Evolutionary conservation across 805 yeast genomes (phyloP).

Genomic region (Candida easanensis): DNA sequence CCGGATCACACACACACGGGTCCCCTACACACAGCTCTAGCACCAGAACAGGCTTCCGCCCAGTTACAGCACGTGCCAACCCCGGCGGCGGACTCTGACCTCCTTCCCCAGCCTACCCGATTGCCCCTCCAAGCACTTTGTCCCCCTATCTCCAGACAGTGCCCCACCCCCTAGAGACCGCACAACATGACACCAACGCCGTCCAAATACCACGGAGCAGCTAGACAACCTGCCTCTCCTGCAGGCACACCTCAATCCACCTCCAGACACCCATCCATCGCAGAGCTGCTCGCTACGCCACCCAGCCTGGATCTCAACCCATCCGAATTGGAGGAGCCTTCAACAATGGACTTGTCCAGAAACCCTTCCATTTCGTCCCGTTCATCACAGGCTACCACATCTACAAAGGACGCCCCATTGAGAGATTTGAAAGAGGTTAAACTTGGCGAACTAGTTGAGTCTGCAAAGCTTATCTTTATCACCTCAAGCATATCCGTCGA

Average conservation of each 20-base stretch:
- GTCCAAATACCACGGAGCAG: slow-evolving; percentile 34
- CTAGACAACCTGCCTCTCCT: slow-evolving; percentile 30
- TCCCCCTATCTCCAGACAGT: slow-evolving; percentile 6
- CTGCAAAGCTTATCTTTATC: slow-evolving; percentile 71
- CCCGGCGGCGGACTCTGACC: background rate
- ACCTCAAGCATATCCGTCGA: slow-evolving; percentile 73
- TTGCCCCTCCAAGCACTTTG: background rate
- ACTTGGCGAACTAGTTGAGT: slow-evolving; percentile 72
- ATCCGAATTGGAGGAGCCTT: slow-evolving; percentile 13
- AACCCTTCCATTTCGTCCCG: slow-evolving; percentile 30
- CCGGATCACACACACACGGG: too few species aligned
- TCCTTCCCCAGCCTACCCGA: background rate
- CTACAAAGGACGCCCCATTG: slow-evolving; percentile 23
- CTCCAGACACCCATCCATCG: slow-evolving; percentile 64
- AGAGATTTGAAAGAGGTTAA: slow-evolving; percentile 76
- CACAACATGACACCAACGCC: slow-evolving; percentile 22
- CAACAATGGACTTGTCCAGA: slow-evolving; percentile 21
- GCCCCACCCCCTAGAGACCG: slow-evolving; percentile 1
- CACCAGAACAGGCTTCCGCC: too few species aligned
- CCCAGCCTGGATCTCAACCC: slow-evolving; percentile 49
- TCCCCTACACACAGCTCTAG: too few species aligned
- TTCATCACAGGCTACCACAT: slow-evolving; percentile 68
- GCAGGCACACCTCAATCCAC: slow-evolving; percentile 4
- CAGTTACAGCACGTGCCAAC: too few species aligned
- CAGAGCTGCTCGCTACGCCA: slow-evolving; percentile 72